Base-by-base conservation (phyloP, 345 rosid genomes). In the Lumnitzera racemosa region DNA sequence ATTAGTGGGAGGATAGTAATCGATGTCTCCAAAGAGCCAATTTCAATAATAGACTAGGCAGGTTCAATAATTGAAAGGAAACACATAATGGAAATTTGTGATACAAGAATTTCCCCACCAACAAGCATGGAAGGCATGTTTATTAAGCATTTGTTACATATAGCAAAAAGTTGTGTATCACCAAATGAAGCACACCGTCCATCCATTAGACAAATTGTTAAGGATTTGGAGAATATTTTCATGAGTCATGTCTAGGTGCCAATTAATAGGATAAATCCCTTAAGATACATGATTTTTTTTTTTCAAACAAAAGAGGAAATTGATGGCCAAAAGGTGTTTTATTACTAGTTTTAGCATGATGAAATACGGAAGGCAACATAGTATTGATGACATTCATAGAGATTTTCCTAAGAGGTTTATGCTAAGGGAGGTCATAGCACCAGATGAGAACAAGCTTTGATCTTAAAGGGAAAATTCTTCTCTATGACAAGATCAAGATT, bases 21-120 rank as follows among this genome's bases (percentile, higher is more conserved):
- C 9, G 89, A 90, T 7, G 75, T 83, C 5, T 36, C 73, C 0
- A 70, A 62, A 2, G 49, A 67, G 13, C 90, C 89, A 52, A 51
- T 89, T 27, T 80, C 87, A 1, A 65, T 87, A 0, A 79, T 75
- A 11, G 89, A 90, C 7, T 90, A 96, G 97, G 86, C 89, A 49
- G 15, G 68, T 29, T 76, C 85, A 15, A 66, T 81, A 61, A 80
- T 83, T 6, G 15, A 69, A 7, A 67, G 64, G 60, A 67, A 70
- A 24, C 69, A 54, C 54, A 2, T 58, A 29, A 48, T 8, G 61
- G 80, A 72, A 46, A 66, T 88, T 13, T 80, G 78, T 46, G 79
- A 82, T 62, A 16, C 70, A 9, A 81, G 82, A 58, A 61, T 78
- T 51, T 53, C 71, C 5, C 36, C 71, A 63, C 84, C 86, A 0